Evolutionary conservation across 805 yeast genomes (phyloP), one percentile per base, ranked within the genome.

Genomic region (Teunomyces panamensis): DNA sequence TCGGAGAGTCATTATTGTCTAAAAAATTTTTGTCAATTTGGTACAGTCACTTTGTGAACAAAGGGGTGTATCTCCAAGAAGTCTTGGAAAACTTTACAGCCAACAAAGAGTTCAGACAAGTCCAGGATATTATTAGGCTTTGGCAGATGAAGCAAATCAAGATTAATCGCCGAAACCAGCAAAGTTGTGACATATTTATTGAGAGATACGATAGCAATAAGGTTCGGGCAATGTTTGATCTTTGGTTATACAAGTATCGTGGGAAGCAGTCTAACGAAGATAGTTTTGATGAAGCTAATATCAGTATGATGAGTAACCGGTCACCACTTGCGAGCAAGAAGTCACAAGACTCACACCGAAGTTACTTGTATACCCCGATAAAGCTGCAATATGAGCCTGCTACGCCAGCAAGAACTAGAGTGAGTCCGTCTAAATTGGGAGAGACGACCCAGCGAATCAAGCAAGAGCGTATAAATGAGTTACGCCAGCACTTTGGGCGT

Each of bases 141-240:
- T 72, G 77, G 77, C 58, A 67, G 5, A 65, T 69, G 65, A 66
- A 62, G 42, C 58, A 61, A 41, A 63, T 69, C 41, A 69, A 65
- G 49, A 58, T 51, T 28, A 56, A 65, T 10, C 51, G 58, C n/a
- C 55, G 73, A 16, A 67, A 69, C 46, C 60, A 67, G 41, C 71
- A 68, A 43, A 65, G 66, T 9, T 67, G 70, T 53, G 67, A 63
- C 3, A 50, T 64, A 36, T 71, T 72, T 46, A 46, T 59, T 5
- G 62, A 59, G 20, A 59, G 69, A 45, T 68, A 70, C 71, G 63
- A 68, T 37, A 42, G 51, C 5, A 54, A 62, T 8, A 57, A 61
- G 29, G 32, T 60, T 43, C 56, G 57, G 30, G 54, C 69, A 0
- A 59, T 71, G 9, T 68, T 72, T 48, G 74, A 70, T 33, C 53